Evolutionary conservation across 352 stramenopile species (phyloP), one percentile per base, ranked within the genome.

Genomic region (Phytophthora syringae): DNA sequence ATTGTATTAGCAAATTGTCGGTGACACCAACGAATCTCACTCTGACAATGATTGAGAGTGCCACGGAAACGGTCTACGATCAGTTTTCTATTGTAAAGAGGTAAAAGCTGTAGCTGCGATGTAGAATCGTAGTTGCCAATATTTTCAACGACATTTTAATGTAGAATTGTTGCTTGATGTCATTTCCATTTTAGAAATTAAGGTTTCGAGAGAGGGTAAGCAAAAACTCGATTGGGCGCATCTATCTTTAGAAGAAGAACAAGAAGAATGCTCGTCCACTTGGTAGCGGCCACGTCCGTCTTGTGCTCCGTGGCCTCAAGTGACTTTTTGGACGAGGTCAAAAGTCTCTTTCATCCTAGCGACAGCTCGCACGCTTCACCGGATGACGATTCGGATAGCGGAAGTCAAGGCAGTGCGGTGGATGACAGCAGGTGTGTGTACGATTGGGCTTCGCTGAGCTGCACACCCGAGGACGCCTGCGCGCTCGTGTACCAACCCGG

Each of bases 81-180:
- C 51, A 79, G 21, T 85, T 85, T 58, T 59, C 53, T 40, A 84
- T 84, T 36, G 60, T 64, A 48, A 79, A 79, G 56, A 54, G 47
- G 28, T n/a, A 27, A 32, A 36, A 12, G 15, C 16, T 21, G 4
- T 13, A 36, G n/a, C n/a, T n/a, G n/a, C n/a, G n/a, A n/a, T n/a
- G n/a, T n/a, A n/a, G n/a, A n/a, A n/a, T n/a, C n/a, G n/a, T n/a
- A n/a, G n/a, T n/a, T n/a, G n/a, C n/a, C n/a, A n/a, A n/a, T n/a
- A n/a, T n/a, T n/a, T n/a, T n/a, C n/a, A n/a, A n/a, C n/a, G n/a
- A n/a, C n/a, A n/a, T n/a, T n/a, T n/a, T n/a, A n/a, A n/a, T n/a
- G n/a, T n/a, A n/a, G n/a, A n/a, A n/a, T n/a, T n/a, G n/a, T n/a
- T n/a, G n/a, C n/a, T n/a, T n/a, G n/a, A n/a, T n/a, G n/a, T n/a